Evolutionary conservation across 352 stramenopile species (phyloP).

Genomic region (Peronosclerospora sorghi): DNA sequence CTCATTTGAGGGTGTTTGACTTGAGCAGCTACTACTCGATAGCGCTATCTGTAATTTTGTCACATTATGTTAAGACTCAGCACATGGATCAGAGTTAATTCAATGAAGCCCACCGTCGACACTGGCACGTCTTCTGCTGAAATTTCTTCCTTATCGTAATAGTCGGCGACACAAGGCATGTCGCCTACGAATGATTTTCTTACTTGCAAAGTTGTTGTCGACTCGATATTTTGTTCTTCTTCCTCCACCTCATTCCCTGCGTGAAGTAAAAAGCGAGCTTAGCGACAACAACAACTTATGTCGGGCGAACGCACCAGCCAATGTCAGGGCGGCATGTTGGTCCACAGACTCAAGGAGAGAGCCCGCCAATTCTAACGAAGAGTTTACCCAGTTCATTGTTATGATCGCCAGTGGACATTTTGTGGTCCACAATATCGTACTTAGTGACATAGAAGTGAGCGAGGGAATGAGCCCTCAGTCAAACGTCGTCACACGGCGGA

Average conservation of each 20-base stretch:
- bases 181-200: constrained; percentile 10
- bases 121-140: not conserved
- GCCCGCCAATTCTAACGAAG: constrained; percentile 66
- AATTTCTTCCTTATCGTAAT: not conserved
- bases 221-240: constrained; percentile 13
- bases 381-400: constrained; percentile 80
- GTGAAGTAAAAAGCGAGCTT: constrained; percentile 1
- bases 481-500: no score
- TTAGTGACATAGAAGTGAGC: no score
- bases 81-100: not conserved
- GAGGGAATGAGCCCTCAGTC: no score
- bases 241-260: constrained; percentile 14
- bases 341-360: constrained; percentile 80
- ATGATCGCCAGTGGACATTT: no score
- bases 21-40: constrained; percentile 14
- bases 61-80: not conserved
- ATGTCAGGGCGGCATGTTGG: constrained; percentile 69
- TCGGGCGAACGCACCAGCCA: constrained; percentile 20
- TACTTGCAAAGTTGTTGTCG: constrained; percentile 13
- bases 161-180: constrained; percentile 3
- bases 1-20: constrained; percentile 1
- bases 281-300: not conserved
- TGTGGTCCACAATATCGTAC: no score
- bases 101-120: constrained; percentile 4
- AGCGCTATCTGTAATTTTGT: constrained; percentile 2